Evolutionary conservation across 768 basidiomycete genomes (phyloP), one percentile per base, ranked within the genome.

Genomic region (Ramaria sp.): DNA sequence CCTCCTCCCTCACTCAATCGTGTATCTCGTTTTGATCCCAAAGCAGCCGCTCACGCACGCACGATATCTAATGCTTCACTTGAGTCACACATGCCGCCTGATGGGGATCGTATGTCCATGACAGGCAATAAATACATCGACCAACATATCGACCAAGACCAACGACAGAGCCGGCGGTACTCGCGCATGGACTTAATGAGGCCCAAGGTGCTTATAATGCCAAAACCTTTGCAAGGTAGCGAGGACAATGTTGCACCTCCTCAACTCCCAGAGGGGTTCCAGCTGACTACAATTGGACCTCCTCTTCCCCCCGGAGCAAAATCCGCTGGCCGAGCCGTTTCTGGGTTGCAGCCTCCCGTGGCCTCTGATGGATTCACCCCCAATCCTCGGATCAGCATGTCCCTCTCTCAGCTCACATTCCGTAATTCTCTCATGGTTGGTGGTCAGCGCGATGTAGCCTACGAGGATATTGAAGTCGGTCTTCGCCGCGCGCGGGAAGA

Each of bases 181-280:
- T 89, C 88, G 9, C 85, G 85, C 12, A 60, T 84, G 55, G 88
- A 92, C 30, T 72, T 95, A 42, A 73, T 95, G 60, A 77, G 92
- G 20, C 93, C 93, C 1, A 92, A 92, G 66, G 76, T 92, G n/a
- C 81, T 96, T 43, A 81, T 96, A 58, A 95, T 96, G 93, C 93
- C 93, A 9, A 86, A 85, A 57, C 88, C 90, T 1, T 70, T 95
- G 36, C 87, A 93, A 61, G 69, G 73, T 49, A 62, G 67, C 16
- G 62, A 70, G 16, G 56, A 59, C 37, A 49, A 57, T 25, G 61
- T 66, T 36, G 58, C 66, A 25, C 58, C 68, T 20, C 22, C 30
- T 16, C 43, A 52, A 34, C 59, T 72, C 16, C 65, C 70, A n/a
- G 62, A 70, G 42, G 83, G 83, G 8, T 86, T 89, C 65, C 73